Conservation (phyloP, 495 filamentous ascomycete genomes). For the Neurospora discreta region DNA sequence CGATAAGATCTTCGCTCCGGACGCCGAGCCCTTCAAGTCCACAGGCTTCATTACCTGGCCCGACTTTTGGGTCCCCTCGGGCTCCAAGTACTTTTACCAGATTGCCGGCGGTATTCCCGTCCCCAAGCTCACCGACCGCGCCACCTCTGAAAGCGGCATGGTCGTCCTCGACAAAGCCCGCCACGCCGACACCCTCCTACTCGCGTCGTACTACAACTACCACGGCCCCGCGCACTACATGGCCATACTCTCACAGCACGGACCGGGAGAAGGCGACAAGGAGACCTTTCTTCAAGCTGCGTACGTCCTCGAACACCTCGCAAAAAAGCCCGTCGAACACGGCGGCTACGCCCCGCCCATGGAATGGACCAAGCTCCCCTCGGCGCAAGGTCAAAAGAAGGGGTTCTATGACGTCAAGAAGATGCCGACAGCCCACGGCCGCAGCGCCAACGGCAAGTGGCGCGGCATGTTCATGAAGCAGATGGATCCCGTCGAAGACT, state of each 20-base stretch:
- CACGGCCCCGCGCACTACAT: constrained; percentile 51
- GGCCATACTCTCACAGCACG: constrained; percentile 44
- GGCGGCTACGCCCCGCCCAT: constrained; percentile 2
- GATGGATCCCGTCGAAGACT: constrained; percentile 17
- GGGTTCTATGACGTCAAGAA: constrained; percentile 39
- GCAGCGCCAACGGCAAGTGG: constrained; percentile 5
- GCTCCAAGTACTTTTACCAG: constrained; percentile 40
- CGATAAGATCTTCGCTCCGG: constrained; percentile 32
- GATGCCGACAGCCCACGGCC: constrained; percentile 3
- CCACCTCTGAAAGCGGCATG: constrained; percentile 44
- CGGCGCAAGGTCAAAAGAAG: constrained; percentile 5
- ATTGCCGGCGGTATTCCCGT: constrained; percentile 31
- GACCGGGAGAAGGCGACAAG: constrained; percentile 51
- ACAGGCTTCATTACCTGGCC: constrained; percentile 50
- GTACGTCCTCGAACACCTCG: constrained; percentile 30
- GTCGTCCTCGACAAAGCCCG: constrained; percentile 45
- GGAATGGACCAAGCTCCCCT: constrained; percentile 4
- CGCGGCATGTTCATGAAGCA: constrained; percentile 14
- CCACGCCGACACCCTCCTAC: constrained; percentile 40
- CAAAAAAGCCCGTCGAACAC: not conserved
- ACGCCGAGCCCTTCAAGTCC: constrained; percentile 38
- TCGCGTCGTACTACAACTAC: constrained; percentile 53
- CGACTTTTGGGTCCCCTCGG: constrained; percentile 48
- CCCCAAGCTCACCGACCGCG: constrained; percentile 28
- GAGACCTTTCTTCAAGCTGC: constrained; percentile 53